Evolutionary conservation across 2,329 filamentous ascomycete species (phyloP).

Genomic region (Talaromyces pinophilus): DNA sequence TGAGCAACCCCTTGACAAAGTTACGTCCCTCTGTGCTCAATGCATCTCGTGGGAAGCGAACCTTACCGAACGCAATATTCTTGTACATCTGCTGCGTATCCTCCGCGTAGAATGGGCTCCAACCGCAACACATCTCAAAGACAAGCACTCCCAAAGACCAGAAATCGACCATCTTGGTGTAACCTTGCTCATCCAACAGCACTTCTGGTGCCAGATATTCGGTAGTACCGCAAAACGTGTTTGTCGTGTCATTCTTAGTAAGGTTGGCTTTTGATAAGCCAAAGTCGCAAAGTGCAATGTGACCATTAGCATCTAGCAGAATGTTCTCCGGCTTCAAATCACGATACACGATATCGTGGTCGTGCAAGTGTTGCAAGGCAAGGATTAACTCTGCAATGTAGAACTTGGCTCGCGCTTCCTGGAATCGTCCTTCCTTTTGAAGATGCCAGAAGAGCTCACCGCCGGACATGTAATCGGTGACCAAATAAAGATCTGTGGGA

Average conservation of each 20-base stretch:
- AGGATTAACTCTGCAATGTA: conserved; percentile 98
- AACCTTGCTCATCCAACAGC: conserved; percentile 90
- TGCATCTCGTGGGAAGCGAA: conserved; percentile 92
- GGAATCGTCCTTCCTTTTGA: conserved; percentile 94
- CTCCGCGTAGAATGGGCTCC: conserved; percentile 98
- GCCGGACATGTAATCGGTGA: conserved; percentile 99
- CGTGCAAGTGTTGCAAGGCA: conserved; percentile 89
- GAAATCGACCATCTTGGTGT: conserved; percentile 99
- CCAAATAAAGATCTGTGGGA: conserved; percentile 92
- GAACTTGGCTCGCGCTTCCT: conserved; percentile 93
- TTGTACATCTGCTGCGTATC: conserved; percentile 99
- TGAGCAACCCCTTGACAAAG: conserved; percentile 96
- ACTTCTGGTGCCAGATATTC: conserved; percentile 97
- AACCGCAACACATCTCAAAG: conserved; percentile 99
- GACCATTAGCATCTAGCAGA: conserved; percentile 90
- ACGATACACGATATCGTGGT: conserved; percentile 96
- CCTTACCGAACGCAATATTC: conserved; percentile 99
- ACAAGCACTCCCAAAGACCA: conserved; percentile 97
- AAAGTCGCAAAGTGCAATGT: conserved; percentile 97
- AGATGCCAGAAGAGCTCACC: conserved; percentile 98
- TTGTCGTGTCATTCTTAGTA: conserved; percentile 95
- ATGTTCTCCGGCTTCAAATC: conserved; percentile 99
- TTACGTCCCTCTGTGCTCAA: conserved; percentile 92
- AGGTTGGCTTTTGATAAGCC: conserved; percentile 96
- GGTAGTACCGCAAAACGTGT: conserved; percentile 97